phyloP scores from a whole-genome alignment of 2,329 filamentous ascomycete genomes.

The Cephalotrichum gorgonifer region DNA sequence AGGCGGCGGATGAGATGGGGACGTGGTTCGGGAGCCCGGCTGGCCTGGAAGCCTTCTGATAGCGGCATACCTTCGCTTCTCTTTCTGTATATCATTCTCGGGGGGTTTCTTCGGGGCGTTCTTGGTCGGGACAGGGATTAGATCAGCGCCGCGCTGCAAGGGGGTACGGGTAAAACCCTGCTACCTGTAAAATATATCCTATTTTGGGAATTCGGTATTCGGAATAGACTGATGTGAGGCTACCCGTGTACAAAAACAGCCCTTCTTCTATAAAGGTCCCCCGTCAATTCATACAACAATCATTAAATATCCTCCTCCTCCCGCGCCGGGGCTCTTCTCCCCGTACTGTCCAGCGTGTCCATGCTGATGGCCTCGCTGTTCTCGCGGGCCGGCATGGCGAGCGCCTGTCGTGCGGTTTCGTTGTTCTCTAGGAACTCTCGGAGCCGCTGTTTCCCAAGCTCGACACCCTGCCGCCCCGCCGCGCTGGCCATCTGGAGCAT shows the following conservation, averaged over 20 bases:
- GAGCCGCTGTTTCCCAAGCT: slow-evolving; percentile 85
- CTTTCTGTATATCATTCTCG: background rate
- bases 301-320: slow-evolving; percentile 47
- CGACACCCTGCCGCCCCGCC: slow-evolving; percentile 72
- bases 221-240: no score
- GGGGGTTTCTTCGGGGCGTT: background rate
- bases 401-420: slow-evolving; percentile 74
- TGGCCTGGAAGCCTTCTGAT: slow-evolving; percentile 59
- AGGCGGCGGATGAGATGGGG: slow-evolving; percentile 51
- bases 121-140: background rate
- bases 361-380: slow-evolving; percentile 42
- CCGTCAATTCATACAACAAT: slow-evolving; percentile 4
- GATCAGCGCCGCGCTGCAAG: background rate
- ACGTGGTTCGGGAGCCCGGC: slow-evolving; percentile 75
- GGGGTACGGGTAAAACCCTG: background rate
- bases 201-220: no score
- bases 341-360: slow-evolving; percentile 49
- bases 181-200: background rate
- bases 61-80: background rate
- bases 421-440: slow-evolving; percentile 81
- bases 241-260: no score
- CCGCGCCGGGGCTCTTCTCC: slow-evolving; percentile 35
- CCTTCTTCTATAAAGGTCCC: no score
- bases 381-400: slow-evolving; percentile 56
- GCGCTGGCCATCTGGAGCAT: slow-evolving; percentile 94